Base-by-base conservation (phyloP, 371 early-diverging fungal genomes). In the Mucor mucedo region DNA sequence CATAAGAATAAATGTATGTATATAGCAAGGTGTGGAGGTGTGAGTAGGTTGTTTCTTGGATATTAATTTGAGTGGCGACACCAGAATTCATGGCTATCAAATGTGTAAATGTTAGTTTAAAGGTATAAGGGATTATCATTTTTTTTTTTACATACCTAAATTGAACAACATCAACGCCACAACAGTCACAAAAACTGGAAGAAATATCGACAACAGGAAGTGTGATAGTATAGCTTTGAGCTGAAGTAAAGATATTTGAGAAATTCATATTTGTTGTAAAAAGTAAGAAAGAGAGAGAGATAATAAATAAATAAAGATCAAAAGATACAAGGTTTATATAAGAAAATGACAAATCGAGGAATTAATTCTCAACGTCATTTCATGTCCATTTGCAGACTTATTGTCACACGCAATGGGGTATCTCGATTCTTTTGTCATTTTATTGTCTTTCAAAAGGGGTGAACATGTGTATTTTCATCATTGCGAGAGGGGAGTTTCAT, bases 81-180 rank as follows among this genome's bases (percentile, higher is more conserved):
- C 69, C 69, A 69, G 21, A 61, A 69, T 54, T 69, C 69, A 69
- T 69, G 69, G n/a, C 69, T 69, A 60, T 14, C 39, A 29, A 38
- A 56, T 38, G 21, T 9, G 30, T 11, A 5, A 11, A 35, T 35
- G 21, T 58, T 21, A 58, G 30, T 56, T 30, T 13, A 1, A 16
- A 56, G 30, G 16, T 47, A 44, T 16, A 5, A 30, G n/a, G 4
- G 27, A 38, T 3, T 10, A 7, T 10, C 11, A 13, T 38, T 9
- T 41, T 33, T 29, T 13, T 45, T 29, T 45, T 21, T 14, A n/a
- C 42, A 45, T 69, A 69, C 69, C 58, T 65, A 28, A 69, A 69
- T 28, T 35, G 44, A 47, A 65, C 44, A 6, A 69, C 65, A 57
- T 69, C 65, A n/a, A 69, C 69, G 48, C 69, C 69, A 58, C 69